These are phyloP conservation scores for Yarrowia sp. DNA, from an alignment of 805 yeast genomes.

Conservation along the genomic window DNA sequence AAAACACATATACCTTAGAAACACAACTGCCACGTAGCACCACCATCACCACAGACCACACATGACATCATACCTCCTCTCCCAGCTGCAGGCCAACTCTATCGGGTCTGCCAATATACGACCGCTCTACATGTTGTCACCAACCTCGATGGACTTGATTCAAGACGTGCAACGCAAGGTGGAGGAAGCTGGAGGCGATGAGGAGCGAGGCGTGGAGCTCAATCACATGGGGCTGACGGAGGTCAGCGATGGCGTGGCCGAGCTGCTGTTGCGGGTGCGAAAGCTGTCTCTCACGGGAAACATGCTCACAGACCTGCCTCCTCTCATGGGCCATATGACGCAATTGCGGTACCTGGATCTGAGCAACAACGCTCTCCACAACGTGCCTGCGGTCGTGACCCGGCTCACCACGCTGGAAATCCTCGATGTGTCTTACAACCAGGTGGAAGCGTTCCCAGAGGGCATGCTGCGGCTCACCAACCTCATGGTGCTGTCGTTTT, in stretches of 20 bases:
- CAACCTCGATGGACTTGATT: constrained; percentile 28
- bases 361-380: constrained; percentile 63
- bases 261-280: constrained; percentile 53
- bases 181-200: constrained; percentile 36
- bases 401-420: constrained; percentile 60
- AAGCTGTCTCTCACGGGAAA: constrained; percentile 65
- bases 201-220: constrained; percentile 49
- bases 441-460: constrained; percentile 57
- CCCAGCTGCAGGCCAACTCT: constrained; percentile 30
- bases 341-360: constrained; percentile 67
- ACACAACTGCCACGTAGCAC: too few species aligned
- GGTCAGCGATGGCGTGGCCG: constrained; percentile 53
- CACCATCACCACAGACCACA: background rate
- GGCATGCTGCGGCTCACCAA: constrained; percentile 52
- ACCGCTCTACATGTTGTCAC: background rate
- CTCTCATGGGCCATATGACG: constrained; percentile 53
- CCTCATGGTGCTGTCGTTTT: constrained; percentile 66
- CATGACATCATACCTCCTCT: constrained; percentile 6
- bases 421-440: constrained; percentile 68
- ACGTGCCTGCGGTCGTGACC: constrained; percentile 57
- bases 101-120: constrained; percentile 18
- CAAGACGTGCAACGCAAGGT: constrained; percentile 35
- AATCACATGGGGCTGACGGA: constrained; percentile 52
- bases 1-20: too few species aligned
- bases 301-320: constrained; percentile 57